Conservation (phyloP, 768 basidiomycete species). For the Suillus clintonianus region DNA sequence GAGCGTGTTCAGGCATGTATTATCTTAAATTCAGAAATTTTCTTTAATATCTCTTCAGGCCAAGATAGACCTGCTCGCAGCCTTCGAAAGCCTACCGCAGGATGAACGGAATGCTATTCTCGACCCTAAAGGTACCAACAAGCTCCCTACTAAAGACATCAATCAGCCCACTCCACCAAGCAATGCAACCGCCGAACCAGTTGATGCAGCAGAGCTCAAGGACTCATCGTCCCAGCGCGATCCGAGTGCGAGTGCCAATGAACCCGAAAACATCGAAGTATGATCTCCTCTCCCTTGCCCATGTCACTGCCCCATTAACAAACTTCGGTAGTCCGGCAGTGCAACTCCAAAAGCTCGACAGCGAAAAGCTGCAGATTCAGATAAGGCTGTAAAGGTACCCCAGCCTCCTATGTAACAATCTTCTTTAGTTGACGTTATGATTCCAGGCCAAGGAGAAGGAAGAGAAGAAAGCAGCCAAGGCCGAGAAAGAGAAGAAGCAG, state of each 20-base stretch:
- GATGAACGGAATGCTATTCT: constrained; percentile 58
- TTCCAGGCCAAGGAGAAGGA: constrained; percentile 65
- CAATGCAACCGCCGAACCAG: not conserved
- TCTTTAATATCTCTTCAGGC: constrained; percentile 43
- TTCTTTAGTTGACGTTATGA: constrained; percentile 8
- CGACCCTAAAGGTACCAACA: constrained; percentile 45
- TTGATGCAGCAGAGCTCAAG: constrained; percentile 23
- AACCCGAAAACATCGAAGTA: constrained; percentile 45
- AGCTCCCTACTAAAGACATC: constrained; percentile 37
- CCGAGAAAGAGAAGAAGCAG: constrained; percentile 71
- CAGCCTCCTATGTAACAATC: not conserved
- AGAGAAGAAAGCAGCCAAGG: constrained; percentile 68
- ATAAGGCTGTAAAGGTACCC: constrained; percentile 42
- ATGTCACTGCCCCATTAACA: not conserved
- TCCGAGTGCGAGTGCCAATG: constrained; percentile 15
- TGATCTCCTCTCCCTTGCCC: constrained; percentile 6
- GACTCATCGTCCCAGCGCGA: constrained; percentile 28
- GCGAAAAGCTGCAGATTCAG: constrained; percentile 58
- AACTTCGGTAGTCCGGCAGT: constrained; percentile 20
- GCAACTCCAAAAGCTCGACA: constrained; percentile 37
- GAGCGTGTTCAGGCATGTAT: constrained; percentile 66
- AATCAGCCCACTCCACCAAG: constrained; percentile 20
- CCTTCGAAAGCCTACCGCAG: constrained; percentile 61
- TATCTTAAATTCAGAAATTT: not conserved
- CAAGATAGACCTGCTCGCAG: constrained; percentile 50